Base-by-base conservation (phyloP, 495 filamentous ascomycete genomes). In the Delitschia confertaspora region DNA sequence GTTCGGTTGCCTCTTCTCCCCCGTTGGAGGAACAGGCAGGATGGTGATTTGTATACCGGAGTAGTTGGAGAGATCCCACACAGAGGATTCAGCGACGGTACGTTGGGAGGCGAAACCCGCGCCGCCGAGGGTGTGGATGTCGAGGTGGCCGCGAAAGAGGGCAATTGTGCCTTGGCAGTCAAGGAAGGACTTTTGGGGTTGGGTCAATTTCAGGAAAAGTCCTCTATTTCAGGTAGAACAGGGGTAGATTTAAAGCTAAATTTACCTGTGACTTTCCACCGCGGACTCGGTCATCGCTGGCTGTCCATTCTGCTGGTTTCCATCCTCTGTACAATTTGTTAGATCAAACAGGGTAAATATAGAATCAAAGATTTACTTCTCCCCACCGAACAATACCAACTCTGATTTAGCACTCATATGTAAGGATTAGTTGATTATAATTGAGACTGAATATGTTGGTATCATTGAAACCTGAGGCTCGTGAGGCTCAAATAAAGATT, bases 71-170 rank as follows among this genome's bases (percentile, higher is more conserved):
- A 66, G 56, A 35, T 70, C 56, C 59, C 61, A 67, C 18, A 48
- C 38, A 9, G 20, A 32, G 31, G 61, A 47, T 14, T 61, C 56
- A 11, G 47, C 49, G 34, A 53, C 40, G 8, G 84, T 84, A 19
- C 81, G 74, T 51, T 88, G 83, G 0, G 74, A 80, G 1, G 86
- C 85, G 57, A 93, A 93, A 3, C 85, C 87, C 0, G 87, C 85
- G 7, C 83, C 83, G 9, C 83, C 83, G 0, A 93, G 75, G 0
- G 79, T 76, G n/a, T 65, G 69, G 33, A 79, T 82, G 59, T 88
- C 83, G 4, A 93, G 73, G 13, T 64, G 63, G 7, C 86, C 87
- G 32, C 71, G 59, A 61, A 93, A 89, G 1, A 56, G 47, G 0
- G 69, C 71, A 16, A 47, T 49, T 4, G 60, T 40, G 8, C 3